Base-by-base conservation (phyloP, 495 filamentous ascomycete species). In the Penicillium riverlandense region DNA sequence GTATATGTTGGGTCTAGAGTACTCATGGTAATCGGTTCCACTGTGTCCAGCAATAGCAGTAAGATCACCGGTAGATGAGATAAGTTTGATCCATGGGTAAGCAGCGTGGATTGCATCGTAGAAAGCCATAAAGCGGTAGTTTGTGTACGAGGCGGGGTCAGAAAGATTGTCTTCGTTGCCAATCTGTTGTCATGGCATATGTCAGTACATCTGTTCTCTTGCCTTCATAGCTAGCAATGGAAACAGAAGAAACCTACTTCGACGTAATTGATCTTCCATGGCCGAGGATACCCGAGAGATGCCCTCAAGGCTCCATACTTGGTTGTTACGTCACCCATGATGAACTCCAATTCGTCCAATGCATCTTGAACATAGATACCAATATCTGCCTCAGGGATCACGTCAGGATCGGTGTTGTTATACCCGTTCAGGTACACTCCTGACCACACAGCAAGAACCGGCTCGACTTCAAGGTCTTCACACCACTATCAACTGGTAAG, bases 331-430 rank as follows among this genome's bases (percentile, higher is more conserved):
- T 70, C 65, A 32, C 82, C 80, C 15, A 69, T 74, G 35, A 83
- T 65, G 60, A 81, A 85, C 52, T 85, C 79, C 16, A 85, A 62
- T 58, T 85, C 70, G 50, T 83, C 70, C 8, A 86, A 65, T 1
- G 72, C 80, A 48, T 79, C 74, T 22, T 61, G 62, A 30, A 85
- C 44, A 38, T 59, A 62, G 6, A 54, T 52, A 9, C 40, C 48
- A 22, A 63, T 47, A 22, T 48, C 62, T 42, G 47, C 53, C n/a
- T 52, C 62, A 10, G 51, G 53, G 11, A 63, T 42, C 11, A 47
- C 47, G 15, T 16, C 15, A 4, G 15, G 15, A 16, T 16, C 15
- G 14, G 47, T 50, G 13, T 46, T 44, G 13, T 59, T 44, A 32
- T 70, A 60, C 11, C 64, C 64, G 14, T 75, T 71, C 14, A 85